phyloP scores from a whole-genome alignment of 2,329 filamentous ascomycete species.

The Phyllosticta paracitricarpa region DNA sequence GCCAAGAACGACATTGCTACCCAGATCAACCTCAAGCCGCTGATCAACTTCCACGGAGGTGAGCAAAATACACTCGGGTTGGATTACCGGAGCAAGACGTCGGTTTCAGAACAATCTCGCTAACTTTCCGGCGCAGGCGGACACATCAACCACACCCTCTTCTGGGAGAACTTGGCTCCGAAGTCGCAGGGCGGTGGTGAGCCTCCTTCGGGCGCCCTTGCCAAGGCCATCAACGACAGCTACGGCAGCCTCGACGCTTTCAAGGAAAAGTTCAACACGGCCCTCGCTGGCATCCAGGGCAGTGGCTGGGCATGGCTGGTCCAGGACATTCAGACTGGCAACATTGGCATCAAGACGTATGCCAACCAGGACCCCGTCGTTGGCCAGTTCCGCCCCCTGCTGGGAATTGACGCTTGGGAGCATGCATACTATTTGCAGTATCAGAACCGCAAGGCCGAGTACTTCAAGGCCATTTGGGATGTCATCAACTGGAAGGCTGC shows the following conservation, averaged over 20 bases:
- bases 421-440: conserved; percentile 95
- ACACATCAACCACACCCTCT: conserved; percentile 57
- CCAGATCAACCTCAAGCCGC: conserved; percentile 45
- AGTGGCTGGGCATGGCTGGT: conserved; percentile 56
- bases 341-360: conserved; percentile 58
- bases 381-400: conserved; percentile 68
- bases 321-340: conserved; percentile 51
- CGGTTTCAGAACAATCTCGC: neutral
- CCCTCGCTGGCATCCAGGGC: conserved; percentile 55
- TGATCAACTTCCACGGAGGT: conserved; percentile 58
- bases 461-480: conserved; percentile 89
- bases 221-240: conserved; percentile 47
- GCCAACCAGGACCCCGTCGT: conserved; percentile 84
- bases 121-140: conserved; percentile 33
- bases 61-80: conserved; percentile 5
- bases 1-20: conserved; percentile 43
- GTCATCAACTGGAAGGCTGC: conserved; percentile 94
- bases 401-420: conserved; percentile 93
- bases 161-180: conserved; percentile 62
- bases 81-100: neutral
- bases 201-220: conserved; percentile 48
- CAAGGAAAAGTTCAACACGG: conserved; percentile 54
- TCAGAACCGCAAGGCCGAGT: conserved; percentile 94
- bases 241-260: conserved; percentile 49
- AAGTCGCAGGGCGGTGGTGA: conserved; percentile 56